Base-by-base conservation (phyloP, 1,284 basidiomycete species). In the Microbotryum silenes-acaulis region DNA sequence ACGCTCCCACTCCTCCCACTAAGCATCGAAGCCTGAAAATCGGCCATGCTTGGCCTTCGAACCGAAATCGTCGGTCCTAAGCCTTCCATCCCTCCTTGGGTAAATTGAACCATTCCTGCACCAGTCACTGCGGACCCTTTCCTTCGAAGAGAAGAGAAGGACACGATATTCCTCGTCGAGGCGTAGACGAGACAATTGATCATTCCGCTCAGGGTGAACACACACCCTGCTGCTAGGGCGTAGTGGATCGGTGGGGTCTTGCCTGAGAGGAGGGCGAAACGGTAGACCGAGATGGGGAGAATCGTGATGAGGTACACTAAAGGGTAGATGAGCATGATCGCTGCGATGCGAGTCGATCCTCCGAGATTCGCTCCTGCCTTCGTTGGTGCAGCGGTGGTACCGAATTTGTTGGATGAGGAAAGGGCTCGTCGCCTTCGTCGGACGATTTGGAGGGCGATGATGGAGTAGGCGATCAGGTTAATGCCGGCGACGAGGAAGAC, bases 111-210 rank as follows among this genome's bases (percentile, higher is more conserved):
- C 25, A 25, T 25, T 2, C 37, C 37, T 42, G 37, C 37, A 12
- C 37, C 37, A 12, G 37, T 42, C 10, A 10, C 10, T 42, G 37
- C 37, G 37, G 16, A 42, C 12, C 37, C 37, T 42, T 42, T 3
- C 1, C 49, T 58, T 7, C 57, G 50, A 18, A 65, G 21, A 5
- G 46, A 50, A 16, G 61, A 55, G 23, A 56, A 44, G 20, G 54
- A 54, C 37, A 66, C 54, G 51, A 66, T 56, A 16, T 33, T 56
- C 6, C 65, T 33, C 14, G 65, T 66, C 12, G 61, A 29, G 6
- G 57, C 59, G 54, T 66, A 66, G 33, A 61, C 54, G n/a, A 33
- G 27, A 48, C 51, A 56, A 37, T 66, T 61, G 21, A 54, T 57
- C 23, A 37, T 20, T 6, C 65, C 65, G 3, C 46, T 47, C 4